Percentiles rank a stretch among this genome's conserved stretches.
Conservation (phyloP, 257 asterid species). For the Perilla frutescens region DNA sequence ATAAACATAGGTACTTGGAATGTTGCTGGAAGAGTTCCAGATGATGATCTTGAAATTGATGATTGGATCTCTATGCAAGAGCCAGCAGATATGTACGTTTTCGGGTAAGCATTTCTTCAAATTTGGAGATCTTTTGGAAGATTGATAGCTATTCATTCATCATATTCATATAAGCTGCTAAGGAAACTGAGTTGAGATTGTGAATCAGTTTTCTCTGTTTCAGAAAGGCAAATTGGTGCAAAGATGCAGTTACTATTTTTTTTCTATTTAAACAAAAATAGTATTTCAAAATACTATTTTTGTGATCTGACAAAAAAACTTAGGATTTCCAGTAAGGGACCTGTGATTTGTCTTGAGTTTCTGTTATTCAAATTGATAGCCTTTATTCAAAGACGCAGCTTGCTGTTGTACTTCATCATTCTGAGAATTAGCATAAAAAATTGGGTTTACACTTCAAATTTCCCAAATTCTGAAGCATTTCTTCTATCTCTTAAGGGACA, state of each 20-base stretch:
- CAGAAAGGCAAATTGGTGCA: not conserved
- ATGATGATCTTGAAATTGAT: conserved; percentile 74
- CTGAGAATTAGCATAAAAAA: too few species aligned
- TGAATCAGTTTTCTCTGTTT: not conserved
- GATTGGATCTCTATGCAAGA: conserved; percentile 89
- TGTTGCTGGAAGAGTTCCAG: conserved; percentile 83
- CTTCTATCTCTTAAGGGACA: not conserved
- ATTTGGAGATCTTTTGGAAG: not conserved
- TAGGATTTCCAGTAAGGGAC: too few species aligned
- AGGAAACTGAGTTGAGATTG: not conserved
- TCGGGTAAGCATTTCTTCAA: conserved; percentile 63
- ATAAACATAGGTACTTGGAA: conserved; percentile 90
- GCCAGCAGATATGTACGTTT: conserved; percentile 78
- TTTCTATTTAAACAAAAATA: not conserved
- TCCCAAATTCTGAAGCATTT: not conserved
- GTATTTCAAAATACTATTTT: too few species aligned
- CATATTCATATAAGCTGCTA: not conserved
- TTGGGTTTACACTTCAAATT: not conserved
- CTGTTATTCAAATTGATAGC: too few species aligned
- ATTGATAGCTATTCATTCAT: conserved; percentile 15
- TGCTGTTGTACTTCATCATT: too few species aligned
- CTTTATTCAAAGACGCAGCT: too few species aligned
- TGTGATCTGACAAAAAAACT: too few species aligned
- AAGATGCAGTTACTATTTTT: not conserved
- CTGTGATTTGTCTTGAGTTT: too few species aligned